Conservation (phyloP, 805 yeast species). For the Yamadazyma paraphyllophila region DNA sequence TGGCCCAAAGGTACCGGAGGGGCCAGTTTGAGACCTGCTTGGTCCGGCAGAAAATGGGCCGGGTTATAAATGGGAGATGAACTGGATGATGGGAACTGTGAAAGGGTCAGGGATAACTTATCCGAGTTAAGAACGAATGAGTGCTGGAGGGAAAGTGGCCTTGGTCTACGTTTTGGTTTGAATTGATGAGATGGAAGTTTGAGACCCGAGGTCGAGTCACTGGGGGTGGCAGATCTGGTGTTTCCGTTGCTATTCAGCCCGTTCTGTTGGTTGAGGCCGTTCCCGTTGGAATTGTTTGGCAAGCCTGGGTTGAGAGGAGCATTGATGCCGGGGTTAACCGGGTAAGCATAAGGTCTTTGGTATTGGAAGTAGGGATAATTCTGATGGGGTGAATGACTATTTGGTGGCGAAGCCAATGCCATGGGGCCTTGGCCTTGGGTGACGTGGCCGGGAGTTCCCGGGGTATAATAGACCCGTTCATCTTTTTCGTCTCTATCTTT, state of each 20-base stretch:
- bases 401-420: constrained; percentile 26
- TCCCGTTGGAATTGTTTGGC: too few relatives aligned
- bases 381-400: constrained; percentile 23
- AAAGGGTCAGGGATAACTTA: constrained; percentile 13
- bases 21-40: constrained; percentile 20
- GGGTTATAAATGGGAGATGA: constrained; percentile 9
- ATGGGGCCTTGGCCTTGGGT: not conserved
- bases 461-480: constrained; percentile 1
- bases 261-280: not conserved
- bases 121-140: constrained; percentile 24
- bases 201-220: constrained; percentile 15
- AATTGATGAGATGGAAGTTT: constrained; percentile 18
- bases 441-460: constrained; percentile 10
- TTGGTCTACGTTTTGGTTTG: constrained; percentile 40
- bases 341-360: constrained; percentile 2
- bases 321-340: not conserved
- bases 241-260: not conserved
- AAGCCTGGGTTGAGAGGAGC: not conserved
- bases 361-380: constrained; percentile 15
- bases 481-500: constrained; percentile 13
- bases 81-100: constrained; percentile 10
- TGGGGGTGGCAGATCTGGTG: not conserved
- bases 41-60: not conserved
- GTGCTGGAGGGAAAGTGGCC: constrained; percentile 37
- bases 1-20: constrained; percentile 21